Evolutionary conservation across 1,139 yeast species (phyloP).

Genomic region (Yamadazyma dendronema): DNA sequence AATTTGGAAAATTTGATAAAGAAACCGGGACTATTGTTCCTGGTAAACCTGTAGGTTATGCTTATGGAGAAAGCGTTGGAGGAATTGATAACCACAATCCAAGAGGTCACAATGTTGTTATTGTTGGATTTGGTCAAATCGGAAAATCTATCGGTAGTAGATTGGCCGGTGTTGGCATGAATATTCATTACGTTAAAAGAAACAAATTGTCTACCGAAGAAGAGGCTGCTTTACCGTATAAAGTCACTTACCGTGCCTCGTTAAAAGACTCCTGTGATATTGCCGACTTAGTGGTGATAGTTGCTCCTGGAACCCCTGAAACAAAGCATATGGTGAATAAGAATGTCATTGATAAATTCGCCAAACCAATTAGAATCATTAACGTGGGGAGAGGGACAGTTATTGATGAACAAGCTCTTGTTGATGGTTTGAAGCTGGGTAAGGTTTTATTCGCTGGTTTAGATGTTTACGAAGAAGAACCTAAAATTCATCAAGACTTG

Average conservation of each 20-base stretch:
- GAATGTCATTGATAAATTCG: constrained; percentile 45
- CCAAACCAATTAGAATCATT: constrained; percentile 58
- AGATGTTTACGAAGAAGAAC: constrained; percentile 78
- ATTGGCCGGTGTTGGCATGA: constrained; percentile 62
- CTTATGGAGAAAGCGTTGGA: constrained; percentile 46
- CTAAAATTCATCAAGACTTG: constrained; percentile 52
- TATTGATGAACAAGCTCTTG: constrained; percentile 69
- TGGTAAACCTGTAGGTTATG: constrained; percentile 31
- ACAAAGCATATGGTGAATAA: constrained; percentile 58
- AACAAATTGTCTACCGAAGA: constrained; percentile 38
- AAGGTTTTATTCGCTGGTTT: constrained; percentile 72
- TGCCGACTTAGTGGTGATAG: constrained; percentile 62
- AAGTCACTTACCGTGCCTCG: constrained; percentile 41
- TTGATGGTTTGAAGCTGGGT: constrained; percentile 65
- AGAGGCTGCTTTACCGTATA: constrained; percentile 40
- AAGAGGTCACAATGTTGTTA: constrained; percentile 56
- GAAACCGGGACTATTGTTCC: constrained; percentile 33
- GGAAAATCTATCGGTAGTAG: constrained; percentile 65
- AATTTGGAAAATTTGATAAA: constrained; percentile 34
- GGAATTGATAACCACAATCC: constrained; percentile 46
- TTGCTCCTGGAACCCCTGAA: constrained; percentile 63
- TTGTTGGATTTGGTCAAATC: constrained; percentile 78
- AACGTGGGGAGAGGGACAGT: constrained; percentile 78
- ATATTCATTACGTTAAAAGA: constrained; percentile 62
- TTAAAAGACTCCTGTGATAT: constrained; percentile 32